Evolutionary conservation across 345 rosid species (phyloP), one percentile per base, ranked within the genome.

Genomic region (Populus tremula): DNA sequence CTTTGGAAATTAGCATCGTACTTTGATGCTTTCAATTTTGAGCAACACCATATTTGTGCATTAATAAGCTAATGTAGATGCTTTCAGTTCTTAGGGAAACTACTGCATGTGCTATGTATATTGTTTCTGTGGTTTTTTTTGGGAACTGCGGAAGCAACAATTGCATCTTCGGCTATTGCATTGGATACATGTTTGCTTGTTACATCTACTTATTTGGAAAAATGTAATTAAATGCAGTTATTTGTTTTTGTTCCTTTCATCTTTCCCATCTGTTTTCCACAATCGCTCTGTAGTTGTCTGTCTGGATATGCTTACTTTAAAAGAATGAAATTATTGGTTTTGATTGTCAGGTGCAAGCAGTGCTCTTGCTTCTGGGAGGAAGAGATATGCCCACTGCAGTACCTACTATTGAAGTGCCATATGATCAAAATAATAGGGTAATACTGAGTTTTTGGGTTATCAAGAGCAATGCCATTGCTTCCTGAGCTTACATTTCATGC

Each of bases 341-440:
- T 33, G 36, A 9, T 27, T 31, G 29, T 67, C 79, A 91, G 94
- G 94, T 89, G 78, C 91, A 88, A 85, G 94, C 91, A 27, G 94
- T 91, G 68, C 91, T 91, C 73, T 84, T 91, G 86, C 91, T 89
- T 72, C 83, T 91, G n/a, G 93, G 91, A 74, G 90, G 87, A 39
- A 73, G 81, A 59, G 90, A 89, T 79, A 78, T 88, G 66, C 91
- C 90, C 36, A 80, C 87, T n/a, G 84, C 82, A 72, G 86, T 87
- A 66, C 91, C 91, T 33, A 79, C 90, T 69, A 64, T 77, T 69
- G 90, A 89, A 79, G 85, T 79, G 8, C 84, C 90, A 25, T 85
- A 80, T 75, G 88, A 83, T 72, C 88, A 84, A 70, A 83, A 76
- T 78, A 79, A 77, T 80, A 78, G 81, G 89, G 92, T 89, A 86